Evolutionary conservation across 148 eudicot species (phyloP), one percentile per base, ranked within the genome.

Genomic region (Vaccinium myrtillus): DNA sequence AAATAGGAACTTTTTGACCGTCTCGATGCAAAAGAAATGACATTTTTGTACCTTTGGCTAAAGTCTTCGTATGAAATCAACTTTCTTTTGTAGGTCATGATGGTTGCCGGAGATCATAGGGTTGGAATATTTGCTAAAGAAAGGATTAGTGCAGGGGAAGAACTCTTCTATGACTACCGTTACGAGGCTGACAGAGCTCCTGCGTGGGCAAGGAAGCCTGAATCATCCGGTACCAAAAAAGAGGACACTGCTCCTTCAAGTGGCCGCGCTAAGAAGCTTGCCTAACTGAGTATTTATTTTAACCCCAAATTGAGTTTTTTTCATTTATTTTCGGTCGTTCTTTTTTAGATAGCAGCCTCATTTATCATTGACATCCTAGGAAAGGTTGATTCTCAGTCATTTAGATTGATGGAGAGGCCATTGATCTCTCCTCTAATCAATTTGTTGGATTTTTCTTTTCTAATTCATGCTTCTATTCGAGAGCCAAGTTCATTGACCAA

Each of bases 71-170:
- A 55, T 49, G 30, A 12, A n/a, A 71, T 30, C 0, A 70, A 46
- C 79, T 43, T 79, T 79, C 51, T 67, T 71, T 86, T 84, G 82
- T 90, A 96, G 99, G 99, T 97, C 36, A 92, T 97, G 78, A 90
- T 97, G 99, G 99, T 95, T 46, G 94, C 94, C 23, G 99, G 99
- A 80, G 99, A 97, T 92, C 99, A 97, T 86, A 90, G 98, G 73
- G 99, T 97, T n/a, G 99, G 99, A 50, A 97, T 97, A 88, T 97
- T 93, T 86, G 99, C 99, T 27, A 97, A 97, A 81, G 98, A 97
- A 86, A 86, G 94, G 65, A 97, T 97, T 39, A 85, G 85, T 82
- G 95, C 94, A 1, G 98, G 99, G 32, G 98, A 95, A 88, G 99
- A 97, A 81, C 92, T 97, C 9, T 97, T 97, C 85, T 97, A 97